phyloP scores from a whole-genome alignment of 1,139 yeast species.

The Taiozyma sp. region DNA sequence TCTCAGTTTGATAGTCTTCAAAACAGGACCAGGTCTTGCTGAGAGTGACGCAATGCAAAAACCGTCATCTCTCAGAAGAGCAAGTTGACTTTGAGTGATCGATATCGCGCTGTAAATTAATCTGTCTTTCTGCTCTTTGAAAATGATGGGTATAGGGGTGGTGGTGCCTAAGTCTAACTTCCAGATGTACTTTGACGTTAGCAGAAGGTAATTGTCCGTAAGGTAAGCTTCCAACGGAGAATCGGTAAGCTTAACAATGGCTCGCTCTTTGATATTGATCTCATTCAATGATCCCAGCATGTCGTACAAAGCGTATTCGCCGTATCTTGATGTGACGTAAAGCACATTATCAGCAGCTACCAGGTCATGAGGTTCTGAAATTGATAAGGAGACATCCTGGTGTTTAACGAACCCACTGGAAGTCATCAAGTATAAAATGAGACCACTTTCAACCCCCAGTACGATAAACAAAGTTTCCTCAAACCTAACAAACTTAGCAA shows the following conservation, averaged over 20 bases:
- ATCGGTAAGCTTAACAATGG: conserved; percentile 8
- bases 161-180: conserved; percentile 32
- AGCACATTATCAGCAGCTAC: conserved; percentile 9
- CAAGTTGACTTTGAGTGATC: conserved; percentile 23
- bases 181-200: conserved; percentile 40
- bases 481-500: conserved; percentile 13
- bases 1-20: conserved; percentile 32
- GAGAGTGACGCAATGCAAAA: conserved; percentile 35
- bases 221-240: conserved; percentile 17
- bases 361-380: conserved; percentile 19
- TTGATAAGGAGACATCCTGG: background rate
- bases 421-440: conserved; percentile 4
- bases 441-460: conserved; percentile 3
- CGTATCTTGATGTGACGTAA: conserved; percentile 18
- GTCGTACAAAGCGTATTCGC: conserved; percentile 10
- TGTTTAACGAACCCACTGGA: background rate
- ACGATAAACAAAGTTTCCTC: conserved; percentile 6
- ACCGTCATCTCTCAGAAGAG: conserved; percentile 48
- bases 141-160: conserved; percentile 38
- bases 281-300: background rate
- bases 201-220: conserved; percentile 9
- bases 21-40: conserved; percentile 15
- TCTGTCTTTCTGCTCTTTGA: conserved; percentile 34
- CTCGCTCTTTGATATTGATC: background rate
- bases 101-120: conserved; percentile 19